Conservation (phyloP, 768 basidiomycete species). For the Asterophora lycoperdoides region DNA sequence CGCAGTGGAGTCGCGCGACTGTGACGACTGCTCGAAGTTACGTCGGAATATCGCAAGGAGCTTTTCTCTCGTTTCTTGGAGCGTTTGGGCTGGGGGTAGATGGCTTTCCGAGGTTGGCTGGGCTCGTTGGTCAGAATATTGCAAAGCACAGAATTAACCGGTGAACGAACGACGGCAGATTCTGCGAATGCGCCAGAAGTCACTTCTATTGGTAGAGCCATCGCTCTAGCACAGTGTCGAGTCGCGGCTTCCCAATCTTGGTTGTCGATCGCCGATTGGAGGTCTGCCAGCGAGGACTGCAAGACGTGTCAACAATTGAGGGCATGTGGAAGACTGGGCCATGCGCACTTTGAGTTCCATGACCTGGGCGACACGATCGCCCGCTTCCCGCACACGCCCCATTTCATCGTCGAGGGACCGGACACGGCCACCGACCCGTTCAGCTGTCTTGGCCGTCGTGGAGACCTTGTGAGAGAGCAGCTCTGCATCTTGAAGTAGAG, state of each 20-base stretch:
- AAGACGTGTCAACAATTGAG: slow-evolving; percentile 7
- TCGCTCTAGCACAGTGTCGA: slow-evolving; percentile 85
- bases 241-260: slow-evolving; percentile 97
- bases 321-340: neutral
- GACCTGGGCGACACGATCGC: slow-evolving; percentile 88
- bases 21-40: slow-evolving; percentile 82
- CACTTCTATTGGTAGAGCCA: slow-evolving; percentile 76
- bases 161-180: slow-evolving; percentile 67
- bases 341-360: slow-evolving; percentile 87
- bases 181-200: slow-evolving; percentile 84
- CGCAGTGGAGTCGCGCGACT: slow-evolving; percentile 74
- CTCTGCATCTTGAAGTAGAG: slow-evolving; percentile 53
- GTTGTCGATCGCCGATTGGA: slow-evolving; percentile 72
- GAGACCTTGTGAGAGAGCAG: slow-evolving; percentile 56
- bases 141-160: neutral
- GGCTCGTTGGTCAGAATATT: slow-evolving; percentile 11
- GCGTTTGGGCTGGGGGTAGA: slow-evolving; percentile 78
- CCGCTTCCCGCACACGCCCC: slow-evolving; percentile 81
- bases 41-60: slow-evolving; percentile 73
- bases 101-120: slow-evolving; percentile 92
- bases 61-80: slow-evolving; percentile 67
- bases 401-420: slow-evolving; percentile 90
- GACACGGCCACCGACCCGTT: slow-evolving; percentile 90
- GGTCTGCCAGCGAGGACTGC: slow-evolving; percentile 37
- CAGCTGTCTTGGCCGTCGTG: slow-evolving; percentile 72